A percentile compares a stretch with the other conserved stretches of the same genome.
These are phyloP conservation scores for Fomes fomentarius DNA, from an alignment of 1,284 basidiomycete species.

Conservation along the genomic window DNA sequence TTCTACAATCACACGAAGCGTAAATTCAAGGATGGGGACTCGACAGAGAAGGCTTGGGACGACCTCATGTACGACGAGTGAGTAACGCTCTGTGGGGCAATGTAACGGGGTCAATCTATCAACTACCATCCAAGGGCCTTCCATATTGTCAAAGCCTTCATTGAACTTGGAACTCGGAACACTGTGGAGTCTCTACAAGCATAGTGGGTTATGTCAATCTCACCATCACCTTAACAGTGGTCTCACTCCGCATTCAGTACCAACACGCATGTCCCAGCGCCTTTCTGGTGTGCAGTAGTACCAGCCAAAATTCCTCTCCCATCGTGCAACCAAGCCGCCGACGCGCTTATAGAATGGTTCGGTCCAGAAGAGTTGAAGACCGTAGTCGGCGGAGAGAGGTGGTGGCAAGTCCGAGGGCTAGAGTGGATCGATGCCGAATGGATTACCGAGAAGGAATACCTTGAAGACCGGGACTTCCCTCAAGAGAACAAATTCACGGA, in stretches of 20 bases:
- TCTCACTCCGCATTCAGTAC: conserved; percentile 52
- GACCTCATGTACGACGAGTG: conserved; percentile 68
- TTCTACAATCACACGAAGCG: conserved; percentile 60
- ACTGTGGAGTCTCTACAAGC: conserved; percentile 63
- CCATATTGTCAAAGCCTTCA: conserved; percentile 70
- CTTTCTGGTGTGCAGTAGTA: conserved; percentile 76
- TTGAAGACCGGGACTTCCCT: conserved; percentile 33
- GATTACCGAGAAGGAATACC: conserved; percentile 66
- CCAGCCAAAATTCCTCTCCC: conserved; percentile 67
- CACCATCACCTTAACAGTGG: no score
- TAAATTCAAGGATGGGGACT: conserved; percentile 42
- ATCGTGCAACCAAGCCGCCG: conserved; percentile 72
- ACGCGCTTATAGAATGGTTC: conserved; percentile 76
- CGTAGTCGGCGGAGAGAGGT: conserved; percentile 79
- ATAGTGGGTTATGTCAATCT: no score
- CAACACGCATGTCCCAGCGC: conserved; percentile 79
- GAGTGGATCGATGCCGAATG: conserved; percentile 79
- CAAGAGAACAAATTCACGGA: conserved; percentile 38
- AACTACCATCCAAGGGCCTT: conserved; percentile 60
- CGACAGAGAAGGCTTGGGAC: conserved; percentile 49
- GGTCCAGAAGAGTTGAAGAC: conserved; percentile 71
- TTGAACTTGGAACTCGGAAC: conserved; percentile 60
- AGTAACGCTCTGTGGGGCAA: conserved; percentile 25
- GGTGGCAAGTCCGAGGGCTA: conserved; percentile 84
- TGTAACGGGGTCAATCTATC: not conserved